A percentile compares a stretch with the other conserved stretches of the same genome.
phyloP scores from a whole-genome alignment of 176 grass and related monocot genomes.

The Metroxylon sagu region DNA sequence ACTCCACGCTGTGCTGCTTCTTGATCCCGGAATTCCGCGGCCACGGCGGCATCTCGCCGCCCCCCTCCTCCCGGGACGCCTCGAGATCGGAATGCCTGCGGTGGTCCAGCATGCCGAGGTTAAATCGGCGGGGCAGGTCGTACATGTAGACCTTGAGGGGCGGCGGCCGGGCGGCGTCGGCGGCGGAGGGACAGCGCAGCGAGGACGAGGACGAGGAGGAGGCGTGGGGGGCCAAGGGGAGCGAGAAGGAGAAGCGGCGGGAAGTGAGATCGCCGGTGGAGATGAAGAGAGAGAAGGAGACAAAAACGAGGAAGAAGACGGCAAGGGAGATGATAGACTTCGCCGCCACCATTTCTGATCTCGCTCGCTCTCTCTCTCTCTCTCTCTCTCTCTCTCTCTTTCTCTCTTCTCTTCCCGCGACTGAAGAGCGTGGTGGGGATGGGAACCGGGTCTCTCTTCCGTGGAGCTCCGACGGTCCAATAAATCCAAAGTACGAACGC shows the following conservation, averaged over 20 bases:
- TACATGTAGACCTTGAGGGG: slow-evolving; percentile 74
- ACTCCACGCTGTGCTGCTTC: slow-evolving; percentile 90
- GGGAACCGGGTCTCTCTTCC: too few species aligned
- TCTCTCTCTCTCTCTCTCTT: too few species aligned
- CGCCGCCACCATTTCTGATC: not conserved
- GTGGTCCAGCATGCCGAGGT: slow-evolving; percentile 63
- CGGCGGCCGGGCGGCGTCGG: not conserved
- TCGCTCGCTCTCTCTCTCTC: not conserved
- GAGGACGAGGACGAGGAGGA: slow-evolving; percentile 3
- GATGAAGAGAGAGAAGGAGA: slow-evolving; percentile 32
- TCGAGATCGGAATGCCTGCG: not conserved
- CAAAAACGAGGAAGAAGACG: slow-evolving; percentile 25
- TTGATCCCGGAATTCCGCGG: slow-evolving; percentile 53
- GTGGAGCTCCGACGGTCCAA: too few species aligned
- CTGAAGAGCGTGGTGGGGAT: too few species aligned
- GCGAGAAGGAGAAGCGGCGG: slow-evolving; percentile 19
- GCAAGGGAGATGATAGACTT: slow-evolving; percentile 26
- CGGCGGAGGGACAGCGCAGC: not conserved
- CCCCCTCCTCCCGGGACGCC: not conserved
- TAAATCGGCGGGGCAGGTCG: slow-evolving; percentile 68
- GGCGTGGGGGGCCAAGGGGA: not conserved
- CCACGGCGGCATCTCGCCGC: slow-evolving; percentile 41
- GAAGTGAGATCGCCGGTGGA: slow-evolving; percentile 24
- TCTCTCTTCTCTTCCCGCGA: too few species aligned
- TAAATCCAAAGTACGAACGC: too few species aligned